These are phyloP conservation scores for Melanogaster broomeanus DNA, from an alignment of 768 basidiomycete species.

Conservation along the genomic window DNA sequence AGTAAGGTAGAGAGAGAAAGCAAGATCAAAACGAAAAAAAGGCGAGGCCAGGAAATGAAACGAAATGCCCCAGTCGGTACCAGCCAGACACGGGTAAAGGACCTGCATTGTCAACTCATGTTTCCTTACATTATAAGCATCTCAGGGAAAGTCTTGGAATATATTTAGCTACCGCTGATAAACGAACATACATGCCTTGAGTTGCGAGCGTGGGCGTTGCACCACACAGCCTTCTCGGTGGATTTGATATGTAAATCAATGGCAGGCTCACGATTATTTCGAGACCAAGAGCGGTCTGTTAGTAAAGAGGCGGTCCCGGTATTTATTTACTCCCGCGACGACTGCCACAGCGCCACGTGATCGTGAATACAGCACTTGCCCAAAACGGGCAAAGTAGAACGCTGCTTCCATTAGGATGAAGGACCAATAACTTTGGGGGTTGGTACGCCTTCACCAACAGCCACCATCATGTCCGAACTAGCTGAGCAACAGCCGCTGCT, in stretches of 20 bases:
- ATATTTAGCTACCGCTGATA: slow-evolving; percentile 1
- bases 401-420: too few relatives aligned
- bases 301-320: too few relatives aligned
- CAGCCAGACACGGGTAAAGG: slow-evolving; percentile 5
- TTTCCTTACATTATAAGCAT: background rate
- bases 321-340: too few relatives aligned
- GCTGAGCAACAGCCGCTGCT: slow-evolving; percentile 55
- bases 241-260: background rate
- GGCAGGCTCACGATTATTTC: background rate
- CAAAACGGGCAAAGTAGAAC: background rate
- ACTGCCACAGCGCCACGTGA: slow-evolving; percentile 14
- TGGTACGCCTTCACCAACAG: slow-evolving; percentile 17
- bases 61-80: slow-evolving; percentile 10
- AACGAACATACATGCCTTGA: slow-evolving; percentile 4
- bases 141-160: background rate
- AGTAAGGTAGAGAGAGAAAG: slow-evolving; percentile 1
- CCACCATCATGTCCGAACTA: slow-evolving; percentile 35
- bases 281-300: too few relatives aligned
- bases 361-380: slow-evolving; percentile 18
- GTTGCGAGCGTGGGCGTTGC: slow-evolving; percentile 3
- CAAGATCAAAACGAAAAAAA: background rate
- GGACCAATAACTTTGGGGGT: too few relatives aligned
- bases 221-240: background rate
- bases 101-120: slow-evolving; percentile 1
- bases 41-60: slow-evolving; percentile 8